Evolutionary conservation across 1,139 yeast genomes (phyloP).

Genomic region (Candida buenavistaensis): DNA sequence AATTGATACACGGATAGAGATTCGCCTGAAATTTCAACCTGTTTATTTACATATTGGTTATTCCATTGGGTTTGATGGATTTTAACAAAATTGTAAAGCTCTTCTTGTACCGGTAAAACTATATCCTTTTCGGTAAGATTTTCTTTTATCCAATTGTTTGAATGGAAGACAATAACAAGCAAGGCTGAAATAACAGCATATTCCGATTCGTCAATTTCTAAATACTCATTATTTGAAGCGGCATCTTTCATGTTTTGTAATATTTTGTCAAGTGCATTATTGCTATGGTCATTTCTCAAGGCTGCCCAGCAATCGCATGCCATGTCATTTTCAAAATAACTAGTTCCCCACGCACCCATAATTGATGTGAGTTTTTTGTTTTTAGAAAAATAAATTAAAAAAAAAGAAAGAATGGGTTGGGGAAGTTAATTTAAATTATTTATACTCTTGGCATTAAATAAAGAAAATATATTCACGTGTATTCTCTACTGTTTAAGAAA

Average conservation of each 20-base stretch:
- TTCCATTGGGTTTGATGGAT: conserved; percentile 8
- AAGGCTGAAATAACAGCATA: conserved; percentile 10
- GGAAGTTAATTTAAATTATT: too few species aligned
- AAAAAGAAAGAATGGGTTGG: conserved; percentile 5
- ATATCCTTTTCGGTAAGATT: neutral
- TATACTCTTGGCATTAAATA: neutral
- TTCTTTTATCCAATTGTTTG: conserved; percentile 5
- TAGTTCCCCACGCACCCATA: conserved; percentile 20
- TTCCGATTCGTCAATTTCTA: conserved; percentile 13
- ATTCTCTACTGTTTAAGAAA: conserved; percentile 3
- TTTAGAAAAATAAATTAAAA: neutral
- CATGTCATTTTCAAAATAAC: conserved; percentile 17
- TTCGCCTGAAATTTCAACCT: neutral
- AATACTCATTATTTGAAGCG: conserved; percentile 4
- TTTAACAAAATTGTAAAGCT: conserved; percentile 5
- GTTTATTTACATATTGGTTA: neutral
- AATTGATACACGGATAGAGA: neutral
- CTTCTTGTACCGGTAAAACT: conserved; percentile 6
- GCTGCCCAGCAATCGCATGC: conserved; percentile 14
- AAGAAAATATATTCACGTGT: too few species aligned
- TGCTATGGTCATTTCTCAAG: neutral
- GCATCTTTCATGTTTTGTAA: conserved; percentile 6
- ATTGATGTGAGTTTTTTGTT: too few species aligned
- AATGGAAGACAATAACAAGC: conserved; percentile 10
- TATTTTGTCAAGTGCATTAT: conserved; percentile 10